Percentiles rank a stretch among this genome's conserved stretches.
Conservation (phyloP, 2,329 filamentous ascomycete species). For the Xylaria digitata region DNA sequence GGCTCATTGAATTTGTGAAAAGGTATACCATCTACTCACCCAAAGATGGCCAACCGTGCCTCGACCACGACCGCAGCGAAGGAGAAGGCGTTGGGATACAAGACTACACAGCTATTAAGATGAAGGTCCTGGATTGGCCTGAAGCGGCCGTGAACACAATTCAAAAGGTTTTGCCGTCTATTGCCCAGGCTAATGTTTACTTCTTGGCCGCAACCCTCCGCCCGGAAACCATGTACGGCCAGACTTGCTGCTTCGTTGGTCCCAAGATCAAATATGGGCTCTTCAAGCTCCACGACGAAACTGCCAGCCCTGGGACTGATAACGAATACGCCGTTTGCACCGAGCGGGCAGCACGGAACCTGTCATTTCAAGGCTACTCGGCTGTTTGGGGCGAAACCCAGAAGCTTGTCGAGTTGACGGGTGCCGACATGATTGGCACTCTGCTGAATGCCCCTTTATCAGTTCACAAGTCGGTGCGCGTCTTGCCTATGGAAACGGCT, state of each 20-base stretch:
- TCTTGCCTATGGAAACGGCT: no score
- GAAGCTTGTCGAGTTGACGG: no score
- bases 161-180: constrained; percentile 54
- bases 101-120: constrained; percentile 92
- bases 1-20: no score
- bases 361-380: no score
- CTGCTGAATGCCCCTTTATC: no score
- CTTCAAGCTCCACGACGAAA: constrained; percentile 52
- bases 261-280: constrained; percentile 90
- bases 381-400: no score
- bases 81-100: constrained; percentile 87
- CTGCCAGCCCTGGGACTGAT: constrained; percentile 62
- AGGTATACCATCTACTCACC: constrained; percentile 82
- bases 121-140: constrained; percentile 91
- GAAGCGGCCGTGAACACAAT: constrained; percentile 81
- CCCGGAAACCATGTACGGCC: constrained; percentile 99
- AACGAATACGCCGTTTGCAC: constrained; percentile 85
- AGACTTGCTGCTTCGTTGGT: constrained; percentile 91
- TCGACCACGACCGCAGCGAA: constrained; percentile 85
- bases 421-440: no score
- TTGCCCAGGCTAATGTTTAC: constrained; percentile 79
- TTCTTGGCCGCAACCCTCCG: constrained; percentile 92
- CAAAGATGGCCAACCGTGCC: constrained; percentile 87
- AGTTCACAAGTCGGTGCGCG: no score
- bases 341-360: constrained; percentile 60